Base-by-base conservation (phyloP, 805 yeast genomes). In the Kodamaea restingae region DNA sequence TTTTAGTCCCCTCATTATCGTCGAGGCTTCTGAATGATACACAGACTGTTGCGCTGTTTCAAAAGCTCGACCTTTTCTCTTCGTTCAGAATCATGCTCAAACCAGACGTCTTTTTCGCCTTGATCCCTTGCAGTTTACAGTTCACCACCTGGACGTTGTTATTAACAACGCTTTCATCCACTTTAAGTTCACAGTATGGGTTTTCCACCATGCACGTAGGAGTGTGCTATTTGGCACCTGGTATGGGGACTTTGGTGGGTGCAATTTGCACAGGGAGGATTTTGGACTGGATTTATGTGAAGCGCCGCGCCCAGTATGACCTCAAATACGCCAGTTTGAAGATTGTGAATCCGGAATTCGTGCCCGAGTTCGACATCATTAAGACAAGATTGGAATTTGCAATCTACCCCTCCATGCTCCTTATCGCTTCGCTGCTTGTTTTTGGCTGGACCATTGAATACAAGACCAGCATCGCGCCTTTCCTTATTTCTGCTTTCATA, bases 391-490 rank as follows among this genome's bases (percentile, higher is more conserved):
- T 83, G 8, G 61, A 67, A n/a, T 64, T 73, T 7, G 40, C 52
- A 7, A 37, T 57, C 6, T 42, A 69, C 12, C 75, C 84, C 3
- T 56, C 76, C 2, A 26, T 67, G 2, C 47, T 76, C 4, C 52
- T 73, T 3, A 47, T 58, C 18, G 67, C 67, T 0, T 68, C 73
- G 7, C 48, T 75, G 0, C 43, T 81, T 1, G 59, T 78, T 18
- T 84, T 74, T 57, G 95, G 95, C 1, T 87, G 95, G 95, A 76
- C 87, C 44, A 51, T 86, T 10, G 65, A 75, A 25, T 58, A 61
- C 18, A 57, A 64, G 20, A 69, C 71, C 4, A 65, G 68, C 30
- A 58, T 80, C 22, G 70, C 80, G 0, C 75, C 78, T 0, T 76
- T 84, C 4, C 61, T 86, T 11, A 70, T 85, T 1, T 63, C 76